These are phyloP conservation scores for Ricinus communis DNA, from an alignment of 345 rosid genomes.

Conservation along the genomic window DNA sequence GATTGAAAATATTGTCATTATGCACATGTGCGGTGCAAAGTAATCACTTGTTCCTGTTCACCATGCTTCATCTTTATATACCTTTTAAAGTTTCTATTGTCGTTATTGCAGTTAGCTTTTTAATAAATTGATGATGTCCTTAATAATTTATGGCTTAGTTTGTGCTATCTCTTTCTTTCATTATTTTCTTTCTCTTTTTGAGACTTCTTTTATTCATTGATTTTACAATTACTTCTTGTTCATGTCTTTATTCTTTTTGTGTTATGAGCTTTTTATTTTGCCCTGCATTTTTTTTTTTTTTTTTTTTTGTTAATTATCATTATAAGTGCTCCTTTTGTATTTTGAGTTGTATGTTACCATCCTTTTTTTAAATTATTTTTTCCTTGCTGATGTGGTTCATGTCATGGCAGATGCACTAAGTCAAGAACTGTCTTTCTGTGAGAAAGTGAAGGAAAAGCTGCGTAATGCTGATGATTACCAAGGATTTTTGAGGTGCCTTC, in stretches of 20 bases:
- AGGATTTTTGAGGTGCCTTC: conserved; percentile 82
- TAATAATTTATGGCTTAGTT: not conserved
- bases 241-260: not conserved
- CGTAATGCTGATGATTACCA: conserved; percentile 62
- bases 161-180: not conserved
- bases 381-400: conserved; percentile 20
- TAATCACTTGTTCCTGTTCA: not conserved
- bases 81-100: not conserved
- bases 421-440: conserved; percentile 78
- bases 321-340: not conserved
- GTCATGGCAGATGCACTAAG: conserved; percentile 54
- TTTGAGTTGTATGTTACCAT: not conserved
- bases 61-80: not conserved
- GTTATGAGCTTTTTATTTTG: not conserved
- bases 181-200: not conserved
- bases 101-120: not conserved
- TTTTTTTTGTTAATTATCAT: not conserved
- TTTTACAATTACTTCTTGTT: not conserved
- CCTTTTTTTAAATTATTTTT: not conserved
- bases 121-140: not conserved
- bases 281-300: too few relatives aligned
- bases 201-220: not conserved
- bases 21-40: not conserved
- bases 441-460: conserved; percentile 80
- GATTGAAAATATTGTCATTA: not conserved